These are phyloP conservation scores for Chenopodium album DNA, from an alignment of 148 eudicot genomes.

Conservation along the genomic window DNA sequence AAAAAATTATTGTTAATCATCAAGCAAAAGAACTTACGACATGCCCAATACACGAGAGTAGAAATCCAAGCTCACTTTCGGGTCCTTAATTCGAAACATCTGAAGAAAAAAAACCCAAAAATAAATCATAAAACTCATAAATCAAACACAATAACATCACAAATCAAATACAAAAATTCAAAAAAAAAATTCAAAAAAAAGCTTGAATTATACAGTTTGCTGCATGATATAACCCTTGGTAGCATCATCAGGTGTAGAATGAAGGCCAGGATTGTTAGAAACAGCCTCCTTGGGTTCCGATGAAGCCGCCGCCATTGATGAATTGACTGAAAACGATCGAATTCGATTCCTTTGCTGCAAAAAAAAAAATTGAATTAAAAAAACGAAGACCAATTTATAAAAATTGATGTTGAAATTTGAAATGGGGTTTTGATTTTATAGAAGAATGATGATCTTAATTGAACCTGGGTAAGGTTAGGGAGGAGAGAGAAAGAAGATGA, in stretches of 20 bases:
- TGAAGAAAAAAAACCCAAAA: slow-evolving; percentile 25
- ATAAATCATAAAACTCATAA: neutral
- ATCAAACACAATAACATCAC: neutral
- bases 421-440: no score
- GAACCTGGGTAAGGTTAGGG: no score
- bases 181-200: neutral
- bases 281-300: slow-evolving; percentile 49
- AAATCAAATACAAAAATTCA: neutral
- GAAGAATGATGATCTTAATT: no score
- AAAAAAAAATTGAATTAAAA: no score
- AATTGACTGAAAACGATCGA: slow-evolving; percentile 20
- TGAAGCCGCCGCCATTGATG: slow-evolving; percentile 41
- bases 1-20: no score
- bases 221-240: slow-evolving; percentile 83
- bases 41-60: slow-evolving; percentile 92
- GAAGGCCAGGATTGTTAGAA: slow-evolving; percentile 78
- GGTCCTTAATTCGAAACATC: slow-evolving; percentile 97
- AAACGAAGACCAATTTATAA: no score
- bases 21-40: slow-evolving; percentile 64
- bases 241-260: slow-evolving; percentile 57
- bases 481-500: no score
- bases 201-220: slow-evolving; percentile 55
- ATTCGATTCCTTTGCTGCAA: no score
- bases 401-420: no score
- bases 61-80: slow-evolving; percentile 85